Evolutionary conservation across 495 filamentous ascomycete genomes (phyloP).

Genomic region (Aeminium ludgeri): DNA sequence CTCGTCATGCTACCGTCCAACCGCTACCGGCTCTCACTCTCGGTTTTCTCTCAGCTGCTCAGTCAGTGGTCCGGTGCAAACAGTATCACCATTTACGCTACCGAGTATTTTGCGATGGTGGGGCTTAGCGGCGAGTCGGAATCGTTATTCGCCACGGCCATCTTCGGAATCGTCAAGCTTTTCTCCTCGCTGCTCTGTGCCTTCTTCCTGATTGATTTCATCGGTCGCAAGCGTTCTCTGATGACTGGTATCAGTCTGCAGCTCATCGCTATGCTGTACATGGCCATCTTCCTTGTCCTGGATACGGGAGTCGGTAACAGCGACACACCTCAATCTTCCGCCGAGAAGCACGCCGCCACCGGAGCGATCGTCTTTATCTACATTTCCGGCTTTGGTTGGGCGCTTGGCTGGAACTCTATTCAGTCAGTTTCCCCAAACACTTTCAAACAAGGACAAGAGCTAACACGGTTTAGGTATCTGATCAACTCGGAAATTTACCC

Average conservation of each 20-base stretch:
- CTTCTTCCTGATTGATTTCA: constrained; percentile 50
- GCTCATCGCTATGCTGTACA: constrained; percentile 54
- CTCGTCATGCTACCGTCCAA: constrained; percentile 42
- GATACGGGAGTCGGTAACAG: constrained; percentile 28
- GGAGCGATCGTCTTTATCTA: constrained; percentile 25
- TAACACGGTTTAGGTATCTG: constrained; percentile 34
- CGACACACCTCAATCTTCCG: constrained; percentile 1
- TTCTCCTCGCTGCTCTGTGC: constrained; percentile 40
- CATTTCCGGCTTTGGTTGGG: constrained; percentile 36
- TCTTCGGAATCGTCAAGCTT: constrained; percentile 58
- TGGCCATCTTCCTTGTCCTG: constrained; percentile 59
- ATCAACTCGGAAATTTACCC: constrained; percentile 63
- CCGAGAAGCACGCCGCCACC: constrained; percentile 16
- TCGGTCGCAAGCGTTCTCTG: constrained; percentile 53
- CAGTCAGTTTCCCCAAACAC: constrained; percentile 17
- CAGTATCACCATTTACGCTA: constrained; percentile 46
- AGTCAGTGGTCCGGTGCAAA: constrained; percentile 50
- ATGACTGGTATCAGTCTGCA: constrained; percentile 57
- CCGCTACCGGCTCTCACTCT: constrained; percentile 45
- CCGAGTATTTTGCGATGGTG: constrained; percentile 47
- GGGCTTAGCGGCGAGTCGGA: constrained; percentile 45
- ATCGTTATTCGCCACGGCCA: constrained; percentile 46
- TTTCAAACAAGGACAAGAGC: not conserved
- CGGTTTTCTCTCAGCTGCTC: constrained; percentile 41
- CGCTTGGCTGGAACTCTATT: constrained; percentile 43